Base-by-base conservation (phyloP, 495 filamentous ascomycete species). In the Lasiosphaeris hirsuta region DNA sequence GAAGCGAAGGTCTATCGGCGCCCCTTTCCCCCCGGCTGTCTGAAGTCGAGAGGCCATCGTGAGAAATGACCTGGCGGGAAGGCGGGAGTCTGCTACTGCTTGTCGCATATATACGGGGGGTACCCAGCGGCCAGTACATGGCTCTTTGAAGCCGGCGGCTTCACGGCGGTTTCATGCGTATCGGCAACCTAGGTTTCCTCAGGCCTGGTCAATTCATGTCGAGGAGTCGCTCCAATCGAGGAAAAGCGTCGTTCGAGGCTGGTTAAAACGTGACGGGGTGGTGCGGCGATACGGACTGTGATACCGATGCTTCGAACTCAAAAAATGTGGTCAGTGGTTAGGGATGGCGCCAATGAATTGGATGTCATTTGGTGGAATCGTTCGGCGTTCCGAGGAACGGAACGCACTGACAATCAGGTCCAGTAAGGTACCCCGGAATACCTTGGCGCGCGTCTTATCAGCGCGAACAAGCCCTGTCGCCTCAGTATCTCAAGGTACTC, bases 121-220 rank as follows among this genome's bases (percentile, higher is more conserved):
- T 89, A 71, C 90, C 91, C 75, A 94, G 81, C 64, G 93, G 93
- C 93, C 93, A 97, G 81, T 97, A 97, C 92, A 97, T 97, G 81
- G 81, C 64, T 67, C 52, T 50, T 46, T 54, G 59, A 57, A 61
- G 63, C 61, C 60, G 56, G 58, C 41, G 38, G 54, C 64, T 45
- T 65, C 63, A 67, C 56, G 64, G 66, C 58, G 64, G 62, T 60
- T 55, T 65, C 64, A 61, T 61, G 56, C 50, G 56, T 66, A 65
- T 71, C 38, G 53, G 52, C 60, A 51, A 41, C 42, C 51, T 61
- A 42, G 38, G 17, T n/a, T 38, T n/a, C 15, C 33, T 19, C 4
- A 45, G 10, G 35, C 37, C 49, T 35, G 45, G 59, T 68, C 64
- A 67, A 56, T 67, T 69, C 64, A 67, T 67, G 52, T 60, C 63